Conservation (phyloP, 2,329 filamentous ascomycete species). For the Neurospora sp. region DNA sequence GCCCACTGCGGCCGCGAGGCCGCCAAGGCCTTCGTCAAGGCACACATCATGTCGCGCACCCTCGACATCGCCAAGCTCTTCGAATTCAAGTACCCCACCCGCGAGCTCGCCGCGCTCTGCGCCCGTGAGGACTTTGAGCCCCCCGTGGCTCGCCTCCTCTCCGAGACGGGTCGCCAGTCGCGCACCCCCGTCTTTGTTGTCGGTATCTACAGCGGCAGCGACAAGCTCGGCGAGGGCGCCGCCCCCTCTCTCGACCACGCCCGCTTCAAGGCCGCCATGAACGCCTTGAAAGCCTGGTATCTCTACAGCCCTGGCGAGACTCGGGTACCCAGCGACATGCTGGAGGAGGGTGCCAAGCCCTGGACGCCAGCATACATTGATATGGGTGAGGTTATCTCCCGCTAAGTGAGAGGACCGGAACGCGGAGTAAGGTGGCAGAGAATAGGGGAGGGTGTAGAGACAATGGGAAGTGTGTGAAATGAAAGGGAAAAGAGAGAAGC, state of each 20-base stretch:
- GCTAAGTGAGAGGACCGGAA: slow-evolving; percentile 4
- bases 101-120: slow-evolving; percentile 76
- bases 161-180: slow-evolving; percentile 79
- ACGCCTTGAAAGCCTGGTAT: slow-evolving; percentile 89
- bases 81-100: slow-evolving; percentile 71
- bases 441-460: neutral
- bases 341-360: slow-evolving; percentile 47
- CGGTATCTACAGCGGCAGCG: slow-evolving; percentile 81
- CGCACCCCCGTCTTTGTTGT: slow-evolving; percentile 87
- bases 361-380: slow-evolving; percentile 64
- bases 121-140: slow-evolving; percentile 79
- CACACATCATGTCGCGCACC: slow-evolving; percentile 73
- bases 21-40: slow-evolving; percentile 73
- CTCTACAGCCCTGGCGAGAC: slow-evolving; percentile 71
- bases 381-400: slow-evolving; percentile 56
- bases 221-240: slow-evolving; percentile 87
- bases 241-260: slow-evolving; percentile 71
- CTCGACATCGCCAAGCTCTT: slow-evolving; percentile 73
- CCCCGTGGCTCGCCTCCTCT: slow-evolving; percentile 78
- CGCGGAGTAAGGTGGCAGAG: neutral
- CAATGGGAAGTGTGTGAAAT: neutral
- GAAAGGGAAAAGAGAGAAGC: neutral
- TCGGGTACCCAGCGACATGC: slow-evolving; percentile 60
- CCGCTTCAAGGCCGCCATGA: slow-evolving; percentile 69
- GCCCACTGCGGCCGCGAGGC: slow-evolving; percentile 70